These are phyloP conservation scores for Neonectria sp. DNA, from an alignment of 2,329 filamentous ascomycete species.

Conservation along the genomic window DNA sequence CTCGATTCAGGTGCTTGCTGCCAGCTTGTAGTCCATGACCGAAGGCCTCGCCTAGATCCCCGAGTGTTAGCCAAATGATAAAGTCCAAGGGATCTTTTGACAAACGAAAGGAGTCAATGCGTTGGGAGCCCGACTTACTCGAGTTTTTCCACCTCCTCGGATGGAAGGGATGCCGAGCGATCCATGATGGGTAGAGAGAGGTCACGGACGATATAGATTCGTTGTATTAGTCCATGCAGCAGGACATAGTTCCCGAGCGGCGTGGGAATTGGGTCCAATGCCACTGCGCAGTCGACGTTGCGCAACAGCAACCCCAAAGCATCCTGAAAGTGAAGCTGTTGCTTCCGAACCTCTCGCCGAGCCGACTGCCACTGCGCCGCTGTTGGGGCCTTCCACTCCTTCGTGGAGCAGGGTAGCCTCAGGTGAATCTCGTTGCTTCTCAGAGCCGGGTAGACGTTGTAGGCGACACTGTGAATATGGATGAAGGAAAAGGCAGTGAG, in stretches of 20 bases:
- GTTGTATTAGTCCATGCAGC: constrained; percentile 55
- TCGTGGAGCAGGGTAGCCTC: constrained; percentile 53
- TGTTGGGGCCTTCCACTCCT: constrained; percentile 54
- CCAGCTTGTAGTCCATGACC: constrained; percentile 57
- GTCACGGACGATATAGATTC: constrained; percentile 57
- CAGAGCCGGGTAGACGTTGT: constrained; percentile 55
- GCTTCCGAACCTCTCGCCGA: constrained; percentile 45
- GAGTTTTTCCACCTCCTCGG: constrained; percentile 55
- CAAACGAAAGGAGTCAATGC: neutral
- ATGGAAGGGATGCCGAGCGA: constrained; percentile 49
- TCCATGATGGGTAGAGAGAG: constrained; percentile 54
- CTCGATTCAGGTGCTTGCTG: constrained; percentile 57
- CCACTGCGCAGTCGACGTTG: constrained; percentile 46
- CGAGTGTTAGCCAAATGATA: neutral
- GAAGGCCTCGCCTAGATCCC: constrained; percentile 48
- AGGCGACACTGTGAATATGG: constrained; percentile 57
- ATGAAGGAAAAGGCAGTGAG: constrained; percentile 57
- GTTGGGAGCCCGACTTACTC: constrained; percentile 44
- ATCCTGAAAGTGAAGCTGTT: constrained; percentile 56
- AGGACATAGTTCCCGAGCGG: constrained; percentile 56
- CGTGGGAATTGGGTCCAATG: constrained; percentile 54
- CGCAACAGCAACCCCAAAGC: constrained; percentile 52
- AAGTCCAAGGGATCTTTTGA: neutral
- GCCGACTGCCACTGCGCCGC: constrained; percentile 50
- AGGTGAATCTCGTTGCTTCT: constrained; percentile 55